Percentiles rank a stretch among this genome's conserved stretches.
These are phyloP conservation scores for Xerocomellus chrysenteron DNA, from an alignment of 768 basidiomycete genomes.

Conservation along the genomic window DNA sequence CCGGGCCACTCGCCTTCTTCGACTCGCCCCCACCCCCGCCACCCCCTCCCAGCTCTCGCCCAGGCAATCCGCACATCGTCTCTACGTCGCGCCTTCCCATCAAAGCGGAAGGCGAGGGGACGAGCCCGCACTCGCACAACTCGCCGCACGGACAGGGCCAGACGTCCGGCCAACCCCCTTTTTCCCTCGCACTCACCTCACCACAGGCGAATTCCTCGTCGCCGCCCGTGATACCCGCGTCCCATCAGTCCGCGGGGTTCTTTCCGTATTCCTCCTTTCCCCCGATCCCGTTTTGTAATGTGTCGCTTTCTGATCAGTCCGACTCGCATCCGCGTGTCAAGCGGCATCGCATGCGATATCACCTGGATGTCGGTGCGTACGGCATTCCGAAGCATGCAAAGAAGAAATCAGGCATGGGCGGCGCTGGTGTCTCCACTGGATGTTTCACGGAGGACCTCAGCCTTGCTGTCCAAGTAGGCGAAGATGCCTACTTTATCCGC, in stretches of 20 bases:
- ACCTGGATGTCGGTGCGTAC: constrained; percentile 78
- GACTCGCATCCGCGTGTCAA: constrained; percentile 32
- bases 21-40: constrained; percentile 39
- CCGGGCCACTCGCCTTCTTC: constrained; percentile 39
- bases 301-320: constrained; percentile 25
- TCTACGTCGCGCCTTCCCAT: constrained; percentile 44
- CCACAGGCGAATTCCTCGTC: constrained; percentile 38
- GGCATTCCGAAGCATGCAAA: constrained; percentile 69
- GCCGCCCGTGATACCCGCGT: constrained; percentile 26
- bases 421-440: constrained; percentile 14
- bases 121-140: constrained; percentile 30
- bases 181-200: constrained; percentile 46
- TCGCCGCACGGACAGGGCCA: constrained; percentile 35
- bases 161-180: constrained; percentile 27
- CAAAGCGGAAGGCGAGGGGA: constrained; percentile 45
- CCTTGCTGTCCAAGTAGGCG: constrained; percentile 79
- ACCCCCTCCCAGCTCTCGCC: constrained; percentile 41
- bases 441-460: constrained; percentile 35
- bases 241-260: constrained; percentile 33
- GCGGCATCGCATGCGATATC: constrained; percentile 38
- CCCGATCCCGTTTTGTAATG: constrained; percentile 29
- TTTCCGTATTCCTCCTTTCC: constrained; percentile 38
- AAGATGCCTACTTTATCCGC: constrained; percentile 85
- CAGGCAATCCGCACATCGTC: constrained; percentile 38
- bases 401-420: constrained; percentile 31